Evolutionary conservation across 2,329 filamentous ascomycete species (phyloP).

Genomic region (Cyphellophora europaea): DNA sequence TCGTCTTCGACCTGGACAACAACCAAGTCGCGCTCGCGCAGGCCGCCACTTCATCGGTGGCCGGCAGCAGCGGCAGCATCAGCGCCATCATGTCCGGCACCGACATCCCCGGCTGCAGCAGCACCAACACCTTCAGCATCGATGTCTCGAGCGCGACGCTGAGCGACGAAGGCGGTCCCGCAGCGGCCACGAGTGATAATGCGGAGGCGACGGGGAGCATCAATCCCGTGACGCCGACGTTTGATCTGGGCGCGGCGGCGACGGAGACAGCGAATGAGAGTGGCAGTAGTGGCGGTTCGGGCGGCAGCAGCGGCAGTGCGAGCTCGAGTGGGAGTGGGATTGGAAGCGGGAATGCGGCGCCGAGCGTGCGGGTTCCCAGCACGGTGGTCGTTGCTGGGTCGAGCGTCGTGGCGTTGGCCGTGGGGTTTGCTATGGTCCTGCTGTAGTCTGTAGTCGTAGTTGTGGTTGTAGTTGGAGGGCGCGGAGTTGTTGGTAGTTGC

Average conservation of each 20-base stretch:
- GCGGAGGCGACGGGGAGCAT: background rate
- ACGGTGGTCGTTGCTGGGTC: too few species aligned
- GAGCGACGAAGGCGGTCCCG: constrained; percentile 10
- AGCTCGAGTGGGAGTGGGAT: too few species aligned
- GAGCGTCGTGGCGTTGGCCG: too few species aligned
- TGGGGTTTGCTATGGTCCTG: too few species aligned
- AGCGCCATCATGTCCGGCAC: constrained; percentile 7
- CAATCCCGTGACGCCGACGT: background rate
- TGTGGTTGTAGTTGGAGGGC: too few species aligned
- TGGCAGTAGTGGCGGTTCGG: too few species aligned
- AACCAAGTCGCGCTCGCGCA: constrained; percentile 62
- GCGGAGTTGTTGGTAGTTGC: too few species aligned
- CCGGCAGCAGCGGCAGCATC: constrained; percentile 26
- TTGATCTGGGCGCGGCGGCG: background rate
- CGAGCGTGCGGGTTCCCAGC: too few species aligned
- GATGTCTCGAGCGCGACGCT: too few species aligned
- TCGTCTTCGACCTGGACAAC: constrained; percentile 67
- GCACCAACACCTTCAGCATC: constrained; percentile 2
- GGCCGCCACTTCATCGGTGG: constrained; percentile 44
- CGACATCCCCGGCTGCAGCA: constrained; percentile 3
- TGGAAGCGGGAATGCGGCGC: too few species aligned
- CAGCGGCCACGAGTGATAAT: constrained; percentile 3
- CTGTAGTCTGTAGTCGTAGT: too few species aligned
- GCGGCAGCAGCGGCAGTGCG: too few species aligned
- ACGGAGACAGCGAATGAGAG: background rate